Evolutionary conservation across 2,329 filamentous ascomycete species (phyloP), one percentile per base, ranked within the genome.

Genomic region (Aspergillus sp.): DNA sequence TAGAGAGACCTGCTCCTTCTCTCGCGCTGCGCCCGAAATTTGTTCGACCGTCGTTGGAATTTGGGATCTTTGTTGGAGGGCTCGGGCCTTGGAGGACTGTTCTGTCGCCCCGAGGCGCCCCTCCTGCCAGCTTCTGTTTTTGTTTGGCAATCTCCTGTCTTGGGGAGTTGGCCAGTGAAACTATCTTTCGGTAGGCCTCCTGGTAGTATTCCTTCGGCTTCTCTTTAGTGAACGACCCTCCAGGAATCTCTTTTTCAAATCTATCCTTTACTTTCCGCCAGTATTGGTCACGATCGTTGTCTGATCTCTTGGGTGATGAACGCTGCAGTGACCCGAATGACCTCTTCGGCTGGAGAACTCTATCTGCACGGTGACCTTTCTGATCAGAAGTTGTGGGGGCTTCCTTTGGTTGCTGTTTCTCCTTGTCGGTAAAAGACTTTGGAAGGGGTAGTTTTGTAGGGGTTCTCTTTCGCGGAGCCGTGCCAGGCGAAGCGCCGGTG

Each of bases 1-100:
- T 57, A 5, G 57, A 32, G 30, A 61, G 50, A 23, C 53, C 58
- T 51, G 53, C 23, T 21, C 36, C 63, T 17, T 62, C 62, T 8
- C 62, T 63, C 17, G 65, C 52, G 28, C 60, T 69, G 9, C 63
- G 65, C 8, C 66, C 67, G 30, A 63, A 60, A 23, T 62, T 69
- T 45, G 36, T 68, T 51, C 41, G 57, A 43, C 56, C 63, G 49
- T 70, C 73, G 53, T 62, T 73, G 9, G 78, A 76, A 36, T 72
- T 78, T 5, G 77, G 67, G 6, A 79, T 71, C 5, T 74, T 74
- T 1, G 76, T 76, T 55, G 72, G 78, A 21, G 73, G 67, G 59
- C 74, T 78, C 10, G 69, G 70, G 28, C 72, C 74, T 53, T 73
- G 63, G 1, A 36, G 48, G 5, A 32, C 51, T 12, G 39, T 12